A percentile compares a stretch with the other conserved stretches of the same genome.
These are phyloP conservation scores for Parastagonospora nodorum DNA, from an alignment of 2,329 filamentous ascomycete genomes.

Conservation along the genomic window DNA sequence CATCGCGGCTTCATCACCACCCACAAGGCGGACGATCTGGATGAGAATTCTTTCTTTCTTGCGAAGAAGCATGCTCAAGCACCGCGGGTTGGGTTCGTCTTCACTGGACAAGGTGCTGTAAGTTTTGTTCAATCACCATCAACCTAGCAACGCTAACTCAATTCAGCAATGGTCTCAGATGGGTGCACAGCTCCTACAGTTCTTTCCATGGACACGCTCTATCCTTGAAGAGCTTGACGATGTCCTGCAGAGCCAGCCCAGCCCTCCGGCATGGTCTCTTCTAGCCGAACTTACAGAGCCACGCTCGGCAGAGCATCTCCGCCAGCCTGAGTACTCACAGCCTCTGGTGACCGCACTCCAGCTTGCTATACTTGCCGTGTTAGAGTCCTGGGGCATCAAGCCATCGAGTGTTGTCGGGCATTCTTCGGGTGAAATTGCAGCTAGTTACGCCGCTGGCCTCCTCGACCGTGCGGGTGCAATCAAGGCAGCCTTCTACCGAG, in stretches of 20 bases:
- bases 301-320: conserved; percentile 8
- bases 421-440: conserved; percentile 50
- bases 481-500: conserved; percentile 18
- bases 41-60: conserved; percentile 1
- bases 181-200: conserved; percentile 44
- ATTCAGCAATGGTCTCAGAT: conserved; percentile 45
- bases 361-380: conserved; percentile 17
- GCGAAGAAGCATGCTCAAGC: not conserved
- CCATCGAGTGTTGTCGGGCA: conserved; percentile 39
- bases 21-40: not conserved
- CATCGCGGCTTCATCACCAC: conserved; percentile 3
- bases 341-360: conserved; percentile 28
- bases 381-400: conserved; percentile 3
- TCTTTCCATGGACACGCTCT: not conserved
- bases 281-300: conserved; percentile 14
- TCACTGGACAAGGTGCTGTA: conserved; percentile 51
- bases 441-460: conserved; percentile 42
- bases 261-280: conserved; percentile 17
- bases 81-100: conserved; percentile 30
- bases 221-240: too few species aligned
- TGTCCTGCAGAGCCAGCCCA: not conserved
- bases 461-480: conserved; percentile 10
- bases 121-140: too few species aligned
- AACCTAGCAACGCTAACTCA: too few species aligned
- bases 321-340: conserved; percentile 21